Evolutionary conservation across 2,329 filamentous ascomycete species (phyloP).

Genomic region (Chaetomiaceae sp.): DNA sequence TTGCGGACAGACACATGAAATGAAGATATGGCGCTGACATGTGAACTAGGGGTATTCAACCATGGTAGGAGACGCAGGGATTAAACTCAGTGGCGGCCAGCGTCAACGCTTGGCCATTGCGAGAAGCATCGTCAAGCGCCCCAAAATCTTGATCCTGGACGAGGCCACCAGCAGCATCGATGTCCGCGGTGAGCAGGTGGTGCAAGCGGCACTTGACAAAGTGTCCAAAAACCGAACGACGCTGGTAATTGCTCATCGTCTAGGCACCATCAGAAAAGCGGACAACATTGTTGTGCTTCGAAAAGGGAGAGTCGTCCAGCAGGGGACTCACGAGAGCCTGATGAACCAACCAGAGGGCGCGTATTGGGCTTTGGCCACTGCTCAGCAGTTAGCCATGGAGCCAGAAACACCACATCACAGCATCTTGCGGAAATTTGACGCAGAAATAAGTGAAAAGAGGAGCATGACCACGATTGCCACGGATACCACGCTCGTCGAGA

Average conservation of each 20-base stretch:
- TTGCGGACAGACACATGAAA: not conserved
- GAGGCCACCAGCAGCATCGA: constrained; percentile 46
- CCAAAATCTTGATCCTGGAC: constrained; percentile 28
- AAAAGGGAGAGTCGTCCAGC: constrained; percentile 62
- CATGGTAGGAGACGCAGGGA: constrained; percentile 70
- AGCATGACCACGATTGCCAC: constrained; percentile 33
- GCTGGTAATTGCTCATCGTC: constrained; percentile 60
- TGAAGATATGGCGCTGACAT: not conserved
- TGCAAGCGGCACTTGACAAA: constrained; percentile 27
- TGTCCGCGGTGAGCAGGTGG: constrained; percentile 30
- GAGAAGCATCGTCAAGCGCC: constrained; percentile 26
- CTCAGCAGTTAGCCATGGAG: constrained; percentile 49
- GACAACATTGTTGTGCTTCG: constrained; percentile 72
- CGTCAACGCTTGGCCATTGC: constrained; percentile 67
- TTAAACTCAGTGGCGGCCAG: constrained; percentile 69
- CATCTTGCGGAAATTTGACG: not conserved
- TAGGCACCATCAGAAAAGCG: constrained; percentile 68
- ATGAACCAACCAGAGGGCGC: constrained; percentile 53
- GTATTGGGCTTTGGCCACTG: constrained; percentile 60
- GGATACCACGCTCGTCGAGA: constrained; percentile 35
- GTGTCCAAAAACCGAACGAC: constrained; percentile 26
- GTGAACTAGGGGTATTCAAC: constrained; percentile 60
- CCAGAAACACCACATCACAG: constrained; percentile 30
- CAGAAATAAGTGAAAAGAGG: constrained; percentile 32
- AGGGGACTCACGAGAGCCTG: constrained; percentile 67